Base-by-base conservation (phyloP, 2,329 filamentous ascomycete species). In the Aspergillus novofumigatus region DNA sequence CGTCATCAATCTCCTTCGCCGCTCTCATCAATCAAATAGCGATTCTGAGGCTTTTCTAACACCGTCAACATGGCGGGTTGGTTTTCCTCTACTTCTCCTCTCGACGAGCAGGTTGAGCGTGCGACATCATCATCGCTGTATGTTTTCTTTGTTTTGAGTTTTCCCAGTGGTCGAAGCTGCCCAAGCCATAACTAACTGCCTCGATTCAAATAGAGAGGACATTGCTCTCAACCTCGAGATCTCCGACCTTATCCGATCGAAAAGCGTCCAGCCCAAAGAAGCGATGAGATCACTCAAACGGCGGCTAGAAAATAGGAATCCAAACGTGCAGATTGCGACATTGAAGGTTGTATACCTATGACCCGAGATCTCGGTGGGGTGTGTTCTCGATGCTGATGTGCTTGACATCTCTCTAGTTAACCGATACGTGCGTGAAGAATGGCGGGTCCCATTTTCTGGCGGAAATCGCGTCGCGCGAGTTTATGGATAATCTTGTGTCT, bases 351-450 rank as follows among this genome's bases (percentile, higher is more conserved):
- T 51, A 47, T 20, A 29, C 53, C 66, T 42, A 51, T 6, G n/a
- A 29, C 47, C 26, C n/a, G 44, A 47, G 5, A 47, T 5, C 25
- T 23, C 3, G 21, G 44, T 21, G 28, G 54, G 47, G 45, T 28
- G 21, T 29, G 21, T 51, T 44, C 21, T 29, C 32, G 66, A 54
- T 56, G 49, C 63, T 68, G 48, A 69, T 52, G 41, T 49, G 29
- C 28, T 7, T 50, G 38, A 35, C 35, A n/a, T 8, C 25, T 10
- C 25, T 35, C 21, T 65, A 88, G 91, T 88, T 99, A 68, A 96
- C 92, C 63, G 94, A 99, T 78, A 97, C 94, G 0, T 99, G 94
- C 72, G 92, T 97, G 60, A 99, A 99, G 80, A 99, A 99, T 80
- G 94, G 94, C 58, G 94, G 94, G 65, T 85, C 89, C 42, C 94